These are phyloP conservation scores for Thalassiosira livingstoniorum DNA, from an alignment of 352 stramenopile genomes.

Conservation along the genomic window DNA sequence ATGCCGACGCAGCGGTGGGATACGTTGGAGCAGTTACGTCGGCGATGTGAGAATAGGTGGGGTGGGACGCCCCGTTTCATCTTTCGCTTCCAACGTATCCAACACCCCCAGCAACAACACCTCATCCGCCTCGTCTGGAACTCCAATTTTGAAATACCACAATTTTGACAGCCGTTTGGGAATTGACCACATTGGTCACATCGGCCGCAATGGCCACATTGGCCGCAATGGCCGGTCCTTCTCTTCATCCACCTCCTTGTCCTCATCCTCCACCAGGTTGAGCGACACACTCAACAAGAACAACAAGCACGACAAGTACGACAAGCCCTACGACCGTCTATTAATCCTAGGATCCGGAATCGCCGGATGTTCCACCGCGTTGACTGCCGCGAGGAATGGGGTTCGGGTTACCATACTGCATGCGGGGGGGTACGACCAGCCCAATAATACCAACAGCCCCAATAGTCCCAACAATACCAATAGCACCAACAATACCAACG, in stretches of 20 bases:
- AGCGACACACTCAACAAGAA: background rate
- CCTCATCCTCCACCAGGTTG: background rate
- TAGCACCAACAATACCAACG: background rate
- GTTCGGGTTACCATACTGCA: slow-evolving; percentile 77
- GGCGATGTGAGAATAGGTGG: slow-evolving; percentile 51
- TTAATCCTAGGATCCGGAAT: slow-evolving; percentile 81
- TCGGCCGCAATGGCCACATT: background rate
- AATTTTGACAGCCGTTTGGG: background rate
- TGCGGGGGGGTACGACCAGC: too few relatives aligned
- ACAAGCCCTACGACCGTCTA: slow-evolving; percentile 62
- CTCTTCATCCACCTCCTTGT: slow-evolving; percentile 5
- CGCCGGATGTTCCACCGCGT: slow-evolving; percentile 72
- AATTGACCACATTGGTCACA: background rate
- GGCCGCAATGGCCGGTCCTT: background rate
- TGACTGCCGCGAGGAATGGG: slow-evolving; percentile 73
- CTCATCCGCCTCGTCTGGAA: too few relatives aligned
- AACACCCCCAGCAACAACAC: too few relatives aligned
- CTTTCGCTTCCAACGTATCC: background rate
- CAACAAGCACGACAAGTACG: background rate
- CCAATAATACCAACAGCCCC: too few relatives aligned
- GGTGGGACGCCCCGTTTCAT: background rate
- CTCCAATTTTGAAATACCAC: too few relatives aligned
- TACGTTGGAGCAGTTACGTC: slow-evolving; percentile 52
- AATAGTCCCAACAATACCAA: background rate
- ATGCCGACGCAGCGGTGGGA: slow-evolving; percentile 6